Evolutionary conservation across 2,329 filamentous ascomycete species (phyloP), one percentile per base, ranked within the genome.

Genomic region (Microdochium trichocladiopsis): DNA sequence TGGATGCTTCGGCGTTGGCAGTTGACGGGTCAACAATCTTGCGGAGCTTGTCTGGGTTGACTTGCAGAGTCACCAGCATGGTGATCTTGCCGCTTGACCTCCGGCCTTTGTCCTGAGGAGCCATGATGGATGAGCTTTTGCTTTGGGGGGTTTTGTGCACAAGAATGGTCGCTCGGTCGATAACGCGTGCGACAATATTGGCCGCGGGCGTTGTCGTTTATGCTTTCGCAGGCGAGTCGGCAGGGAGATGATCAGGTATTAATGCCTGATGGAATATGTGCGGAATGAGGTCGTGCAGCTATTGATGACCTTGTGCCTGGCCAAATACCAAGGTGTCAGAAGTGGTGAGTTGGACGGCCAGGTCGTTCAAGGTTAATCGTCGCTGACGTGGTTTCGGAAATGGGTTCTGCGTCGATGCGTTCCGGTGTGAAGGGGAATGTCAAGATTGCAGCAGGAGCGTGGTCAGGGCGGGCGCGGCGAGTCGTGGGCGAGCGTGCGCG

Each of bases 51-150:
- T 72, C 63, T 43, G 80, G 68, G 22, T 76, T 61, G 49, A 84
- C 70, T 59, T 73, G 78, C 51, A 86, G 66, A 8, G 73, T 83
- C 61, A 84, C 66, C 54, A 83, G 53, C 50, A 74, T 45, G 48
- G 61, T 58, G 33, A 59, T 51, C 58, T 66, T 64, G 52, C 62
- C 63, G 5, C 64, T 60, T 28, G 72, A 72, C 68, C 72, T 75
- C 57, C 72, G 71, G 31, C 72, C 69, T 56, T 75, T 72, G 61
- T 74, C 75, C 57, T 74, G 52, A 50, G 51, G 18, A 37, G 23
- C 49, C 25, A 41, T 55, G 47, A 52, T 31, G 41, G 50, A 50
- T 25, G 36, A 23, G 14, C 25, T 23, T 31, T 21, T 21, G 49
- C 51, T 45, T 53, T 49, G 43, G 50, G 51, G 51, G 21, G 48